Conservation (phyloP, 2,329 filamentous ascomycete species). For the Talaromyces pinophilus region DNA sequence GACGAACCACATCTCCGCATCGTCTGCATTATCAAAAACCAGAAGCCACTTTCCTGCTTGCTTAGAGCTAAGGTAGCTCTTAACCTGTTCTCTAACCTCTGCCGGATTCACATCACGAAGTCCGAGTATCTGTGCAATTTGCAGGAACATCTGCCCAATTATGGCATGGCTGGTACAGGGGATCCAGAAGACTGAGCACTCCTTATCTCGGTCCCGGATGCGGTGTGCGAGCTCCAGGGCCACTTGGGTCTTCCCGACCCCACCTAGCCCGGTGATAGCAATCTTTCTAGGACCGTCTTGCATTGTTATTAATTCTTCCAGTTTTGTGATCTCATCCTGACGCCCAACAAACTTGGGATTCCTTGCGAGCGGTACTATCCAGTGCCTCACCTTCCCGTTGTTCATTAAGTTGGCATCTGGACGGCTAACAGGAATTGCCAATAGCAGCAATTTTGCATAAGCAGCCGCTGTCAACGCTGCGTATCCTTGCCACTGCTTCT, state of each 20-base stretch:
- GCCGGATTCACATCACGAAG: slow-evolving; percentile 26
- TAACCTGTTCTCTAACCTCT: slow-evolving; percentile 20
- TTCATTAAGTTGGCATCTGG: not conserved
- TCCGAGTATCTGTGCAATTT: slow-evolving; percentile 2
- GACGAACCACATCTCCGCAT: slow-evolving; percentile 24
- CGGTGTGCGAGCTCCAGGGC: not conserved
- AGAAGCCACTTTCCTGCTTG: slow-evolving; percentile 28
- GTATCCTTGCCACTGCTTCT: slow-evolving; percentile 39
- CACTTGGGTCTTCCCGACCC: not conserved
- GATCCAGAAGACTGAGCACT: not conserved
- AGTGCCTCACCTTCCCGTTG: not conserved
- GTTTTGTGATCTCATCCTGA: slow-evolving; percentile 17
- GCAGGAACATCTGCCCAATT: slow-evolving; percentile 9
- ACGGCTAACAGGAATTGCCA: not conserved
- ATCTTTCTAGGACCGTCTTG: slow-evolving; percentile 10
- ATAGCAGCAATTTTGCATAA: slow-evolving; percentile 22
- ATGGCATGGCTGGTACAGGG: not conserved
- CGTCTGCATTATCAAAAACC: slow-evolving; percentile 28
- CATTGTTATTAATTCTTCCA: slow-evolving; percentile 15
- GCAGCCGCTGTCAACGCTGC: slow-evolving; percentile 35
- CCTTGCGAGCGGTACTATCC: slow-evolving; percentile 22
- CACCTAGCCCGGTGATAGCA: slow-evolving; percentile 3
- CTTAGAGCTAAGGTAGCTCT: slow-evolving; percentile 23
- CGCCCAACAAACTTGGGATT: slow-evolving; percentile 24
- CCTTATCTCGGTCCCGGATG: not conserved